phyloP scores from a whole-genome alignment of 2,329 filamentous ascomycete species.

The Trichophyton simii region DNA sequence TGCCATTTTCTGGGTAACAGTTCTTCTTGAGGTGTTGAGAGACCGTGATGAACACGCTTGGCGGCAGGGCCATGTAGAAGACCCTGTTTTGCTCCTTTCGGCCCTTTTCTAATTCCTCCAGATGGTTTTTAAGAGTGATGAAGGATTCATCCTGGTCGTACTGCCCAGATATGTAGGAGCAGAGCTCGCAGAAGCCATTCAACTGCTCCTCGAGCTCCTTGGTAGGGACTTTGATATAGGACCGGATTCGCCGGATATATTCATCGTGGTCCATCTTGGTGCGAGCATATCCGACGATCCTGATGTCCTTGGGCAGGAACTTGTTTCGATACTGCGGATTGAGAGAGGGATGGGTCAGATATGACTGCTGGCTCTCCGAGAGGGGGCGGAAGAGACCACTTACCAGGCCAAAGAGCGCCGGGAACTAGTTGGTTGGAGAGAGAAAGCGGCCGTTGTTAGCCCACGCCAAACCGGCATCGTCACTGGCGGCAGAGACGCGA shows the following conservation, averaged over 20 bases:
- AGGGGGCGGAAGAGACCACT: constrained; percentile 33
- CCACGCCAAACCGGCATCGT: too few species aligned
- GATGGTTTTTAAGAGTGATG: constrained; percentile 67
- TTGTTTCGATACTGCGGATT: constrained; percentile 78
- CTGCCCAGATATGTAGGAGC: constrained; percentile 90
- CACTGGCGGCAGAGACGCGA: constrained; percentile 1
- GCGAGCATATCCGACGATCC: constrained; percentile 95
- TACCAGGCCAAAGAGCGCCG: constrained; percentile 92
- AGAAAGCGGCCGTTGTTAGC: too few species aligned
- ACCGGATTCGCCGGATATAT: constrained; percentile 86
- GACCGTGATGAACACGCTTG: constrained; percentile 94
- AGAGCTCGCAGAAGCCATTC: constrained; percentile 74
- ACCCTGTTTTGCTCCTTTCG: constrained; percentile 76
- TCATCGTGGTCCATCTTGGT: constrained; percentile 99
- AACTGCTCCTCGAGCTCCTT: constrained; percentile 95
- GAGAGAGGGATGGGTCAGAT: neutral
- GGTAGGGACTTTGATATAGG: constrained; percentile 96
- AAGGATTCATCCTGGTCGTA: constrained; percentile 97
- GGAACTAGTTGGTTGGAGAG: constrained; percentile 51
- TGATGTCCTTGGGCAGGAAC: constrained; percentile 91
- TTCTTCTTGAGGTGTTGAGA: constrained; percentile 95
- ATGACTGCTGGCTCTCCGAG: too few species aligned
- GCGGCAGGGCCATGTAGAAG: constrained; percentile 98
- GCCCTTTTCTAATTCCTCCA: constrained; percentile 72
- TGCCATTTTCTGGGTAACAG: constrained; percentile 84